Evolutionary conservation across 306 rosid genomes (phyloP), one percentile per base, ranked within the genome.

Genomic region (Casuarina equisetifolia): DNA sequence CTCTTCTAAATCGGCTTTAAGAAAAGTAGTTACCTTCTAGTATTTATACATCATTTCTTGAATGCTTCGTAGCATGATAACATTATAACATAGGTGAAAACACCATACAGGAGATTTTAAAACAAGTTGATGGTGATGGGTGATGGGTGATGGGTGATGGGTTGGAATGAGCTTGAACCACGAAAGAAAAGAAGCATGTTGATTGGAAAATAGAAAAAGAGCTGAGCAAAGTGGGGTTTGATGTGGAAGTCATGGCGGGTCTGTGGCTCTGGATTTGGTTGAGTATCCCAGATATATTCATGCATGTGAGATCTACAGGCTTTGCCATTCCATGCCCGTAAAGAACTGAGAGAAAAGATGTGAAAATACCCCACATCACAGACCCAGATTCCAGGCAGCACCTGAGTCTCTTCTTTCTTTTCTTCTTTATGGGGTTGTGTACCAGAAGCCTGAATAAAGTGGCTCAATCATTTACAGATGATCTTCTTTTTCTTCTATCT

Each of bases 261-360:
- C 70, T 61, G 52, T 52, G n/a, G 19, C 78, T 19, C 9, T 46
- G 20, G 86, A 75, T 75, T 69, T 75, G 57, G 66, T 25, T 71
- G n/a, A 45, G 78, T 42, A 72, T 42, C 76, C 78, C 55, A 75
- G 63, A 83, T 66, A 49, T 66, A 52, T 59, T 80, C 74, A 75
- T 36, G 49, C 17, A 61, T 25, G 49, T 9, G 51, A 82, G 58
- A 67, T 73, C 50, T 43, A 70, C 83, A 75, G 76, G 61, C 84
- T 72, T 83, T 66, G 76, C 69, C 76, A 76, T 63, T 63, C 74
- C 64, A 43, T 66, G 74, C 84, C 4, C 49, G 59, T 64, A 83
- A 83, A 80, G 62, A 64, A 71, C 78, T 61, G 66, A 70, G 61
- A 54, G 70, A 42, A 40, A 48, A 63, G 69, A 45, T 76, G 68